Conservation (phyloP, 345 rosid genomes). For the Salix koriyanagi region DNA sequence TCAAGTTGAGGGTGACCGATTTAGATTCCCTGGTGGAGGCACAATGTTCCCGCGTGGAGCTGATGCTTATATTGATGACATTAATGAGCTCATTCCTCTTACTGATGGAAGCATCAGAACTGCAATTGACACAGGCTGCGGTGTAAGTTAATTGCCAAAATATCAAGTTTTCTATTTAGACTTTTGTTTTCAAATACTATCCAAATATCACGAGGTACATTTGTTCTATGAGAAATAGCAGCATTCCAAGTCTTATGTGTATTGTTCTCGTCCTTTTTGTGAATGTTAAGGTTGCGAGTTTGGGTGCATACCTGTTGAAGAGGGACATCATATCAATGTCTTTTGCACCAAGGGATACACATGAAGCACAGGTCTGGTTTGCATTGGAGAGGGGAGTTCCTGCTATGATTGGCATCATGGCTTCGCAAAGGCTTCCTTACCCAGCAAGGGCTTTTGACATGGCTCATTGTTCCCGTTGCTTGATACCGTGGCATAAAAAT, state of each 20-base stretch:
- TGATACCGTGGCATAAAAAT: conserved; percentile 71
- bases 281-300: conserved; percentile 79
- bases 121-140: conserved; percentile 94
- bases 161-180: neutral
- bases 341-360: conserved; percentile 96
- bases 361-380: conserved; percentile 94
- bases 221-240: neutral
- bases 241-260: neutral
- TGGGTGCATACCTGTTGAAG: conserved; percentile 84
- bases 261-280: neutral
- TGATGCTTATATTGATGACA: conserved; percentile 87
- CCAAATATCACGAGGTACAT: neutral
- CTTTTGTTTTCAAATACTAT: neutral
- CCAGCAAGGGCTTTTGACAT: conserved; percentile 95
- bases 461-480: conserved; percentile 97
- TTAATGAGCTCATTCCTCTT: conserved; percentile 70
- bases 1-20: conserved; percentile 83
- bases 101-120: conserved; percentile 71
- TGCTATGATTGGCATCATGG: conserved; percentile 84
- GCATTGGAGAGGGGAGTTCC: conserved; percentile 98
- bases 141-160: conserved; percentile 50
- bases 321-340: conserved; percentile 77
- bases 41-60: conserved; percentile 96
- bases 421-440: conserved; percentile 79
- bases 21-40: conserved; percentile 97